A percentile compares a stretch with the other conserved stretches of the same genome.
phyloP scores from a whole-genome alignment of 148 eudicot species.

The Rhododendron vialii region DNA sequence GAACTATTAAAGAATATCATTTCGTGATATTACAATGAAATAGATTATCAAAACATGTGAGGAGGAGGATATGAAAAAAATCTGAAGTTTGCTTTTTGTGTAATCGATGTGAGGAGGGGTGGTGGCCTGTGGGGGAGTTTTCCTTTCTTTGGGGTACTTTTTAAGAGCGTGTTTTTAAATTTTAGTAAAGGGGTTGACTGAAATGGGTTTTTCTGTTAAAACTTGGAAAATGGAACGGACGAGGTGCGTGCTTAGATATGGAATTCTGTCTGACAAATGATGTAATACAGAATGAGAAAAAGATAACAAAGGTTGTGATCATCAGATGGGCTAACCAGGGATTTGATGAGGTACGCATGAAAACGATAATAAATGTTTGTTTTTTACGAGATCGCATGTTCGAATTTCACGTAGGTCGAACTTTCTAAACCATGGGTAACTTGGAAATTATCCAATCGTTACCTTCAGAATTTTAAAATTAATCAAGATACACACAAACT shows the following conservation, averaged over 20 bases:
- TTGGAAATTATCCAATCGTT: no score
- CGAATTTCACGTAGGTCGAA: no score
- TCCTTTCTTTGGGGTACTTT: not conserved
- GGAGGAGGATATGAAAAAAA: constrained; percentile 4
- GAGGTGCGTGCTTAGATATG: not conserved
- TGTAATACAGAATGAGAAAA: constrained; percentile 10
- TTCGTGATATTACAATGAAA: not conserved
- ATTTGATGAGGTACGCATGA: no score
- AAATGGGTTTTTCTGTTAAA: constrained; percentile 4
- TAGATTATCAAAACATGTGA: not conserved
- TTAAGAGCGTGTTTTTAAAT: not conserved
- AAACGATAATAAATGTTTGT: no score
- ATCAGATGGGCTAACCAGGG: not conserved
- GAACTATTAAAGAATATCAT: not conserved
- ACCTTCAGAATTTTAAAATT: no score
- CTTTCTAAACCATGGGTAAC: no score
- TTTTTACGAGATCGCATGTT: no score
- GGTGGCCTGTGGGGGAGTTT: not conserved
- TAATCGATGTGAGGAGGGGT: constrained; percentile 35
- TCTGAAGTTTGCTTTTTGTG: constrained; percentile 25
- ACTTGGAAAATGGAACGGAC: constrained; percentile 10
- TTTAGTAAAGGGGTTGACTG: not conserved
- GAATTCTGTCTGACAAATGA: constrained; percentile 25
- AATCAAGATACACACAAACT: no score
- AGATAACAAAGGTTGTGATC: not conserved